Evolutionary conservation across 2,329 filamentous ascomycete species (phyloP), one percentile per base, ranked within the genome.

Genomic region (Daldinia sp.): DNA sequence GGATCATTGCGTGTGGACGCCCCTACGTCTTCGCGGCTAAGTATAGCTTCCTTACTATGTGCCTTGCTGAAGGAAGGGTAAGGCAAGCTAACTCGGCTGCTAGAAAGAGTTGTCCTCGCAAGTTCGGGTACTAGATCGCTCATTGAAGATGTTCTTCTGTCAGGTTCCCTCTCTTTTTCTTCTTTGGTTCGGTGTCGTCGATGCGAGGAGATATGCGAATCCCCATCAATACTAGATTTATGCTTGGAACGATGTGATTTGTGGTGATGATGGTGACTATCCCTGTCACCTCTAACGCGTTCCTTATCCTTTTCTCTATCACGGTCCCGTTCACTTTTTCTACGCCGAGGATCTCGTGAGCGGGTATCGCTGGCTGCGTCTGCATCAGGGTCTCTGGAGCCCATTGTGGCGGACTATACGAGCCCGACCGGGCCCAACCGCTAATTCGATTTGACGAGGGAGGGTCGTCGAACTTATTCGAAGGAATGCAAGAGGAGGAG

Each of bases 1-100:
- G 84, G 84, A 56, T 87, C 82, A 66, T 71, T 45, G 61, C 64
- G 63, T 55, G 57, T 77, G 65, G 72, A 73, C 37, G 49, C 35
- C 13, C 37, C 65, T 37, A 85, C 68, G 54, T 86, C 82, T 45
- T 88, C 85, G 53, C 81, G 81, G 73, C 87, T 89, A 67, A 87
- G 83, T 55, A 97, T 86, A 43, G 88, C 87, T 79, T 97, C 94
- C 77, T 93, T 95, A 82, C 93, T 96, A 77, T 96, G 92, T 10
- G 91, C 91, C 78, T 96, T 97, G 78, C 72, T 75, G 64, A 76
- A 76, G 50, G 45, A 67, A 23, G 74, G 74, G 50, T 76, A 76
- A 15, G 74, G 74, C 54, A 76, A 53, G 67, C 72, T 75, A 60
- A 75, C 66, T 53, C 74, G 67, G 66, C 74, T 75, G 56, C 67